Evolutionary conservation across 2,329 filamentous ascomycete genomes (phyloP), one percentile per base, ranked within the genome.

Genomic region (Camptophora hylomeconis): DNA sequence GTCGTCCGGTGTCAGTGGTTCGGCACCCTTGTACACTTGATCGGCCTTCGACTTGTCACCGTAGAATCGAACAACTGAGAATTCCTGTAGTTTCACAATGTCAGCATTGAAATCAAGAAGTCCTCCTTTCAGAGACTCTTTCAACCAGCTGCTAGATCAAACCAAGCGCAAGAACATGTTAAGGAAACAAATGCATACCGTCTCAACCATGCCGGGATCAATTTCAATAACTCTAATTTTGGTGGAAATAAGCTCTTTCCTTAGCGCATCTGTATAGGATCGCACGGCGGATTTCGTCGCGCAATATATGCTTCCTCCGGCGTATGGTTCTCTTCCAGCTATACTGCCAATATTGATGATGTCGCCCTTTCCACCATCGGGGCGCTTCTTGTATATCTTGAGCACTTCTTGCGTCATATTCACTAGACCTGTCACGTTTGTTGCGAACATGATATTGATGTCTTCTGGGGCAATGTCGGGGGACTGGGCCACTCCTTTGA

Each of bases 321-420:
- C 64, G 53, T 93, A 94, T 7, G 81, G 69, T 45, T 92, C 84
- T 24, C 84, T 70, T 17, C 83, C 86, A n/a, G 86, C 86, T 49
- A 93, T 86, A 42, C 77, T 84, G 37, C 86, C 86, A 48, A 94
- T 75, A 51, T 94, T 95, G 61, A 98, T 92, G 52, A 98, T 86
- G 52, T 95, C 89, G 45, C 87, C 87, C 23, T 69, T 63, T 33
- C 84, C 86, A 35, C 80, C 77, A 32, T 87, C 67, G 49, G 35
- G 37, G 33, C 58, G 49, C 45, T 70, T 64, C 56, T 83, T 78
- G 66, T 86, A 92, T 51, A 84, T 75, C 29, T 80, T 74, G 11
- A 95, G 59, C 36, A 94, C 65, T 24, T 81, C 81, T 63, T 98
- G 89, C 1, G 89, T 95, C 79, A 95, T 82, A 63, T 87, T 81